Evolutionary conservation across 495 filamentous ascomycete species (phyloP).

Genomic region (Margaritispora aquatica): DNA sequence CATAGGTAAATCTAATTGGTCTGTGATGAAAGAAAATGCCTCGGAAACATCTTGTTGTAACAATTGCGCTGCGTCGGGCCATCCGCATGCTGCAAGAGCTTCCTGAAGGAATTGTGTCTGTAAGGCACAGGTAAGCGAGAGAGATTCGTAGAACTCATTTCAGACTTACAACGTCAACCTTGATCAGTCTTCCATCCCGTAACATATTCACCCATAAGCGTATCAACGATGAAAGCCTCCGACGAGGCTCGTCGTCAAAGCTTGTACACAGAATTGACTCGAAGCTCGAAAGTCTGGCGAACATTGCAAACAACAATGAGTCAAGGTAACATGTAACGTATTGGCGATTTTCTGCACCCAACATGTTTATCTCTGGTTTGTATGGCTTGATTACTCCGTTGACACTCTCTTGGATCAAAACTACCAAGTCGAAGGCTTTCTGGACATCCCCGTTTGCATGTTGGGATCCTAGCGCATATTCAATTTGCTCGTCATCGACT

Average conservation of each 20-base stretch:
- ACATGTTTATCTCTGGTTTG: conserved; percentile 59
- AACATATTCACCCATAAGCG: conserved; percentile 92
- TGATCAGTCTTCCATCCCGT: conserved; percentile 76
- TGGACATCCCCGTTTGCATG: conserved; percentile 65
- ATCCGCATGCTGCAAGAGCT: conserved; percentile 80
- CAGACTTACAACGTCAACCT: conserved; percentile 69
- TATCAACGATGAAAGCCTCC: conserved; percentile 64
- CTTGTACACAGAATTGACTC: conserved; percentile 79
- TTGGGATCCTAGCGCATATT: conserved; percentile 59
- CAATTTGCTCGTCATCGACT: conserved; percentile 56
- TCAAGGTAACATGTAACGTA: conserved; percentile 90
- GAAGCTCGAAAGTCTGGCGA: conserved; percentile 80
- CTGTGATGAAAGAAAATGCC: conserved; percentile 91
- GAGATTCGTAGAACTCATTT: not conserved
- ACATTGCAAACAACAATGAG: conserved; percentile 94
- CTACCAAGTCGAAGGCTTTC: conserved; percentile 67
- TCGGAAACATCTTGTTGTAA: conserved; percentile 92
- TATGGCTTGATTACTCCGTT: conserved; percentile 74
- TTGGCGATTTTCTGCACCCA: conserved; percentile 82
- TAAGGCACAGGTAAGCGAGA: conserved; percentile 20
- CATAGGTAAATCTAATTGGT: conserved; percentile 77
- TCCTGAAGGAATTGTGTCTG: conserved; percentile 81
- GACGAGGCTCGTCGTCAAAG: conserved; percentile 62
- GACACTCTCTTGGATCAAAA: conserved; percentile 70
- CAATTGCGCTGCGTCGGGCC: conserved; percentile 70